These are phyloP conservation scores for Cutaneotrichosporon dermatis DNA, from an alignment of 1,284 basidiomycete genomes.

Conservation along the genomic window DNA sequence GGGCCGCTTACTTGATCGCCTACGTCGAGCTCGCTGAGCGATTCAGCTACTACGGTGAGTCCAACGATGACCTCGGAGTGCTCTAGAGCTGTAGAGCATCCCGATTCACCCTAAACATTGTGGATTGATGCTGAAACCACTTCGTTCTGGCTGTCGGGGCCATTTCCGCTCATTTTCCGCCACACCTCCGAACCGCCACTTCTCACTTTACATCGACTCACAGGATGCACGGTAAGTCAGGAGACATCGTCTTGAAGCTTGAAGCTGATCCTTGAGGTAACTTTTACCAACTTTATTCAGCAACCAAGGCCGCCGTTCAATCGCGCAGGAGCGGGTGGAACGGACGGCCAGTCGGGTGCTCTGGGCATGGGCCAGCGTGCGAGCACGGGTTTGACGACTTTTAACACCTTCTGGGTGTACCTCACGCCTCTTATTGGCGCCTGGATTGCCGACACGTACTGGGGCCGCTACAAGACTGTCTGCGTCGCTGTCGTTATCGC, in stretches of 20 bases:
- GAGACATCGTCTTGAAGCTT: too few species aligned
- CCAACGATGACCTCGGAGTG: background rate
- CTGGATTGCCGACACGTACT: conserved; percentile 60
- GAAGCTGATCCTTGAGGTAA: background rate
- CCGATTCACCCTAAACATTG: too few species aligned
- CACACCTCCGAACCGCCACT: too few species aligned
- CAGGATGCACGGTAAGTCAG: too few species aligned
- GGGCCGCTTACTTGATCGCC: conserved; percentile 4
- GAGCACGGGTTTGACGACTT: conserved; percentile 28
- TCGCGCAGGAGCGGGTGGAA: conserved; percentile 62
- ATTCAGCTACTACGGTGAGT: conserved; percentile 11
- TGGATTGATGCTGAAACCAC: too few species aligned
- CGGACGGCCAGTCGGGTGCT: conserved; percentile 57
- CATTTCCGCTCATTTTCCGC: too few species aligned
- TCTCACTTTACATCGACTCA: too few species aligned
- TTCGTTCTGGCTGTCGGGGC: too few species aligned
- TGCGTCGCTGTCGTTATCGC: conserved; percentile 49
- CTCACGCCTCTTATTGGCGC: conserved; percentile 34
- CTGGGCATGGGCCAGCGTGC: conserved; percentile 31
- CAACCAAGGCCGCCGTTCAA: conserved; percentile 61
- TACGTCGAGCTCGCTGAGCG: conserved; percentile 46
- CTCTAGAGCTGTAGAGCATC: too few species aligned
- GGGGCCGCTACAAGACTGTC: conserved; percentile 71
- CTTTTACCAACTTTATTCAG: conserved; percentile 29
- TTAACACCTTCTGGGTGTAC: conserved; percentile 40